phyloP scores from a whole-genome alignment of 352 stramenopile species.

The Phytopythium montanum region DNA sequence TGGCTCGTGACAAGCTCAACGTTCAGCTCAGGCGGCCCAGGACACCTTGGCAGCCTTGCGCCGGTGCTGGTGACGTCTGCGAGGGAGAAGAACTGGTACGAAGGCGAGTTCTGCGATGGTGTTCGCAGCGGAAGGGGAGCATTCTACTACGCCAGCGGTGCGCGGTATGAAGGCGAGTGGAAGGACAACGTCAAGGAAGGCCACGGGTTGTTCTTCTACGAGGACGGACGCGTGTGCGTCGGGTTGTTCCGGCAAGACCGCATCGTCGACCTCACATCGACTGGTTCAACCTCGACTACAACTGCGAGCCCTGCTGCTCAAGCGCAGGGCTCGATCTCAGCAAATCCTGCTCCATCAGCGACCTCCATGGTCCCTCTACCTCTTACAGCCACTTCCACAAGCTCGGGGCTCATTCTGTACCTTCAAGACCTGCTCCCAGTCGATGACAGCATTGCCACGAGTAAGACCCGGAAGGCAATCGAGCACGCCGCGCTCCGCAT shows the following conservation, averaged over 20 bases:
- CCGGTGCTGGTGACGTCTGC: conserved; percentile 8
- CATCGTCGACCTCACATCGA: conserved; percentile 20
- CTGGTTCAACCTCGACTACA: not conserved
- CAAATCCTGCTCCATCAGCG: conserved; percentile 6
- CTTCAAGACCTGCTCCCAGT: conserved; percentile 45
- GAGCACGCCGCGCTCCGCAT: conserved; percentile 50
- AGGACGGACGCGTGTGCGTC: conserved; percentile 58
- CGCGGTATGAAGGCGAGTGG: conserved; percentile 84
- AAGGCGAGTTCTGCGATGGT: conserved; percentile 68
- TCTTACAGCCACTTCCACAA: conserved; percentile 9
- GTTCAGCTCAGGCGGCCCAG: not conserved
- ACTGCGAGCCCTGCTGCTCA: not conserved
- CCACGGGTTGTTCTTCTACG: conserved; percentile 64
- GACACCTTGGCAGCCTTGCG: not conserved
- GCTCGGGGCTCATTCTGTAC: conserved; percentile 40
- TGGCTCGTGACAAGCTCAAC: conserved; percentile 36
- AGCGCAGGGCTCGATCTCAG: not conserved
- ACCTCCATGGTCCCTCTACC: not conserved
- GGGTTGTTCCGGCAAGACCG: conserved; percentile 46
- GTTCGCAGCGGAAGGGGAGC: conserved; percentile 60
- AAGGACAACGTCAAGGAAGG: conserved; percentile 74
- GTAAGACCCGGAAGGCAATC: conserved; percentile 44
- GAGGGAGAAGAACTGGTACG: conserved; percentile 79
- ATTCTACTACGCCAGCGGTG: conserved; percentile 88
- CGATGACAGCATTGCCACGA: conserved; percentile 14